Conservation (phyloP, 805 yeast species). For the Citeromyces matritensis region DNA sequence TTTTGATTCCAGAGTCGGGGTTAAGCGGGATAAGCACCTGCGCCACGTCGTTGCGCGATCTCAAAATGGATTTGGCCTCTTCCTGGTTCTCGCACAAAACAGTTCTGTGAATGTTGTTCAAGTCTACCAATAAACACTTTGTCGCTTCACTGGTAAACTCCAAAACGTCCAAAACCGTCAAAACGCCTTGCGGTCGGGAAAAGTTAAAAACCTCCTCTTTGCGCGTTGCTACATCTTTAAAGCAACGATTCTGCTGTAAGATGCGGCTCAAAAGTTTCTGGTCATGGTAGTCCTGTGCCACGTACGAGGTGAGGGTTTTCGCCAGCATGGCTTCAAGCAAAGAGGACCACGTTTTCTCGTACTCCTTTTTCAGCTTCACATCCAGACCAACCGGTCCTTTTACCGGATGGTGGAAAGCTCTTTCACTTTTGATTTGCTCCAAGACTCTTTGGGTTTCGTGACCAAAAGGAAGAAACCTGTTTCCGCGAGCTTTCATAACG, state of each 20-base stretch:
- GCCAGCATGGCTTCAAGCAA: slow-evolving; percentile 43
- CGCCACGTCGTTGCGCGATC: slow-evolving; percentile 19
- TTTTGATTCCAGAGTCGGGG: slow-evolving; percentile 25
- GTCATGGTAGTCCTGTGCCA: slow-evolving; percentile 55
- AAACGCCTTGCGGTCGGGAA: slow-evolving; percentile 26
- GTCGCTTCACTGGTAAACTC: slow-evolving; percentile 37
- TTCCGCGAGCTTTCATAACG: slow-evolving; percentile 8
- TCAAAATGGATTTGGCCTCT: slow-evolving; percentile 32
- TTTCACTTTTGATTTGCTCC: slow-evolving; percentile 19
- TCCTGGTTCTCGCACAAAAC: slow-evolving; percentile 34
- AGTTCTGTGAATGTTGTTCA: slow-evolving; percentile 39
- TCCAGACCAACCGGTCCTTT: slow-evolving; percentile 70
- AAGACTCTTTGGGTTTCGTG: slow-evolving; percentile 21
- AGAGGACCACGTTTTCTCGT: slow-evolving; percentile 34
- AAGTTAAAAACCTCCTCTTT: slow-evolving; percentile 34
- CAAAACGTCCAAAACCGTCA: slow-evolving; percentile 45
- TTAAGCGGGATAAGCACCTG: slow-evolving; percentile 26
- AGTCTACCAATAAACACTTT: slow-evolving; percentile 50
- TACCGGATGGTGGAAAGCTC: slow-evolving; percentile 33
- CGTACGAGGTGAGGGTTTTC: slow-evolving; percentile 39
- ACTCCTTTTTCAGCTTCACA: slow-evolving; percentile 40
- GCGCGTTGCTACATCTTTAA: slow-evolving; percentile 24
- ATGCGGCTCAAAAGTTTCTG: slow-evolving; percentile 22
- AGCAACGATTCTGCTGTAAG: slow-evolving; percentile 26
- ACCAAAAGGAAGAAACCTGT: slow-evolving; percentile 37